These are phyloP conservation scores for Cyphellophora attinorum DNA, from an alignment of 2,329 filamentous ascomycete genomes.

Conservation along the genomic window DNA sequence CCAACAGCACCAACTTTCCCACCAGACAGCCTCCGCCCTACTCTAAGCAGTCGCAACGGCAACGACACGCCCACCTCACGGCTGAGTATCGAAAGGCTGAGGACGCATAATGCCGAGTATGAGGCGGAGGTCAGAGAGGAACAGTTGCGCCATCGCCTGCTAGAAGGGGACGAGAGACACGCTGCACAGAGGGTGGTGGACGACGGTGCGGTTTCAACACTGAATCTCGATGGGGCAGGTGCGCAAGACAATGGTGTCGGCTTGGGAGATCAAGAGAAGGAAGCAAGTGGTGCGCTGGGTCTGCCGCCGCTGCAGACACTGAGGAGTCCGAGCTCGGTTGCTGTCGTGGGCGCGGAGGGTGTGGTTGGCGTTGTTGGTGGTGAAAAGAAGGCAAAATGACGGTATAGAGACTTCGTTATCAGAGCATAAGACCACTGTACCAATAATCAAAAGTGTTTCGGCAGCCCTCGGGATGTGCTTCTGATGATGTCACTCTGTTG, in stretches of 20 bases:
- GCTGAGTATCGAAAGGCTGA: conserved; percentile 15
- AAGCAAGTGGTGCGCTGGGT: no score
- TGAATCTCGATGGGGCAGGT: neutral
- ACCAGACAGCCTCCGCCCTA: neutral
- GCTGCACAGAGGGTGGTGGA: no score
- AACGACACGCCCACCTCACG: conserved; percentile 15
- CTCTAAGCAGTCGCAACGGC: conserved; percentile 2
- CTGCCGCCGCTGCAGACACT: conserved; percentile 9
- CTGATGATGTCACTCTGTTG: no score
- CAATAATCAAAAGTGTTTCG: no score
- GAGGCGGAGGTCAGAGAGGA: no score
- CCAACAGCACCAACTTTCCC: neutral
- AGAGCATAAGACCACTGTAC: no score
- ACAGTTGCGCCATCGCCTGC: neutral
- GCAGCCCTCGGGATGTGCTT: no score
- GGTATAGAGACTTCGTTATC: no score
- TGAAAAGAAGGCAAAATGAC: no score
- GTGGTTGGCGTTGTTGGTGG: conserved; percentile 10
- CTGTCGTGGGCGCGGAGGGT: conserved; percentile 14
- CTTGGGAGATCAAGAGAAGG: conserved; percentile 8
- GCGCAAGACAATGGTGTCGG: neutral
- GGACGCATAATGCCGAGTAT: conserved; percentile 5
- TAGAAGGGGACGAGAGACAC: no score
- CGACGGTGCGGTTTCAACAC: neutral
- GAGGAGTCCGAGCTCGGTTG: conserved; percentile 15